Evolutionary conservation across 2,329 filamentous ascomycete genomes (phyloP).

Genomic region (Ceratocystis eucalypticola): DNA sequence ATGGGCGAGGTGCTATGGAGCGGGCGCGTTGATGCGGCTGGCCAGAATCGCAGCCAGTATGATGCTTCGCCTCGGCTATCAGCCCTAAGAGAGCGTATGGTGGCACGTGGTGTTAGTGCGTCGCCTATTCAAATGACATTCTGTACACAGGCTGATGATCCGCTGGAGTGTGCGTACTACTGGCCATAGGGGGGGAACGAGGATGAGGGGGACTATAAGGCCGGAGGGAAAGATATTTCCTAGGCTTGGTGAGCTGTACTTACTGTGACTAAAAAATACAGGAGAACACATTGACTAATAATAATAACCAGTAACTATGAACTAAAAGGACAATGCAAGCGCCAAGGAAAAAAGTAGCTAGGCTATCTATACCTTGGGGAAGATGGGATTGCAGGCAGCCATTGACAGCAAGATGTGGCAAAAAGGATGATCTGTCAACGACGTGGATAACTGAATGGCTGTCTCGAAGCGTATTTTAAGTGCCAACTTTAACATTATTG

Average conservation of each 20-base stretch:
- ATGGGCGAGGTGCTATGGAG: slow-evolving; percentile 73
- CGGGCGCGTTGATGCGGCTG: slow-evolving; percentile 50
- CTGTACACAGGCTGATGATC: slow-evolving; percentile 47
- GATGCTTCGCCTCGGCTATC: slow-evolving; percentile 55
- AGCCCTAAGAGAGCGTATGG: slow-evolving; percentile 64
- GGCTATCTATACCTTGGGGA: too few species aligned
- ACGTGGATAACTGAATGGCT: neutral
- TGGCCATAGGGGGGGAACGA: neutral
- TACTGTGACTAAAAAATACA: neutral
- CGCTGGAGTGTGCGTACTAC: slow-evolving; percentile 19
- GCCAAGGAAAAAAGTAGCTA: neutral
- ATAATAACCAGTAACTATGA: neutral
- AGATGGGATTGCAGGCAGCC: too few species aligned
- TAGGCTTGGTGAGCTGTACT: neutral
- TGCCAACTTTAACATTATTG: slow-evolving; percentile 6
- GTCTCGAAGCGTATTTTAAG: slow-evolving; percentile 6
- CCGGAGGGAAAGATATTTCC: neutral
- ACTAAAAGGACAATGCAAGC: neutral
- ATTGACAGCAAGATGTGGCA: neutral
- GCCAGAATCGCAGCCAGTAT: slow-evolving; percentile 57
- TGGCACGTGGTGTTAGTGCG: slow-evolving; percentile 51
- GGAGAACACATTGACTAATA: neutral
- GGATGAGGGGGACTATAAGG: neutral
- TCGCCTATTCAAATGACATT: slow-evolving; percentile 57
- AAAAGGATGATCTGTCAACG: neutral